phyloP scores from a whole-genome alignment of 495 filamentous ascomycete genomes.

The Trichoderma asperelloides region DNA sequence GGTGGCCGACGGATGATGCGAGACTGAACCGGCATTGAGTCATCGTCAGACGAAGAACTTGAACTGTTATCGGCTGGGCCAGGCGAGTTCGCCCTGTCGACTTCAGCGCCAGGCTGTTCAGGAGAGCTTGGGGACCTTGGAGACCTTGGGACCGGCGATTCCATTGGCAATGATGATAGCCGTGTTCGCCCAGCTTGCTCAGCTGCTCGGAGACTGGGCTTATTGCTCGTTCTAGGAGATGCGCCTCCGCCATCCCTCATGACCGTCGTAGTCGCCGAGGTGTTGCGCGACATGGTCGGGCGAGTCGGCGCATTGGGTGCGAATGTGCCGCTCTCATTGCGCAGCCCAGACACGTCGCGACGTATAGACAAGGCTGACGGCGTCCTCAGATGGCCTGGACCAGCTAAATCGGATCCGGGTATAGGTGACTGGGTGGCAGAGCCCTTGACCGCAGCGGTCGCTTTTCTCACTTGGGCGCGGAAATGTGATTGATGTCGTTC shows the following conservation, averaged over 20 bases:
- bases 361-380: conserved; percentile 56
- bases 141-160: not conserved
- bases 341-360: conserved; percentile 48
- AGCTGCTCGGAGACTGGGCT: conserved; percentile 1
- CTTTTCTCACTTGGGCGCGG: conserved; percentile 80
- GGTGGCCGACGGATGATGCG: conserved; percentile 50
- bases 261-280: conserved; percentile 50
- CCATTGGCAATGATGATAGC: conserved; percentile 26
- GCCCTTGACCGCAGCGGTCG: conserved; percentile 37
- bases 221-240: conserved; percentile 9
- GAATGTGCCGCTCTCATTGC: conserved; percentile 33
- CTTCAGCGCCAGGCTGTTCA: conserved; percentile 14
- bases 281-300: conserved; percentile 43
- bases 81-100: conserved; percentile 22
- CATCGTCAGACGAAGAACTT: conserved; percentile 26
- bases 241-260: conserved; percentile 23
- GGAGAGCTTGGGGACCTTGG: conserved; percentile 1
- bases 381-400: conserved; percentile 49
- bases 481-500: conserved; percentile 85
- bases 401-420: conserved; percentile 38
- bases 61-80: conserved; percentile 29
- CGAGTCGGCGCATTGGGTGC: conserved; percentile 28
- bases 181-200: conserved; percentile 20
- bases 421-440: conserved; percentile 43
- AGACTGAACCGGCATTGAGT: conserved; percentile 38